phyloP scores from a whole-genome alignment of 148 eudicot genomes.

The Rhododendron williamsianum region DNA sequence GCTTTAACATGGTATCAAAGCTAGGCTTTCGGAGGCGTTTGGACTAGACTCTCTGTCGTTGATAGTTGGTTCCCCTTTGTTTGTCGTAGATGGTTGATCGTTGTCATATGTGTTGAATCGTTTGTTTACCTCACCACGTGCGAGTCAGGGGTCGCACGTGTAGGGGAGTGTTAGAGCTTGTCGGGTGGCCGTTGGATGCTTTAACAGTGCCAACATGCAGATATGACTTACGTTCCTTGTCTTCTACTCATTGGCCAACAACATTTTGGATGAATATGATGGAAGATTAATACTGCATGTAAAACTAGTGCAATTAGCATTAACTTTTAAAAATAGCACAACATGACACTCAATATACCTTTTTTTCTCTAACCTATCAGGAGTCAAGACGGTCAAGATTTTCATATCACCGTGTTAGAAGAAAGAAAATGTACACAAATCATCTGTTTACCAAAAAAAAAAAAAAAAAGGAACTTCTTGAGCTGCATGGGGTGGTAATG shows the following conservation, averaged over 20 bases:
- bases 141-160: no score
- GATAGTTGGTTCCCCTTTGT: no score
- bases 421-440: not conserved
- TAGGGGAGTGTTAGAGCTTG: no score
- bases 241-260: not conserved
- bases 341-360: not conserved
- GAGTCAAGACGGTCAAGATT: not conserved
- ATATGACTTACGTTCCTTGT: not conserved
- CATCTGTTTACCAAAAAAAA: not conserved
- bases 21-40: no score
- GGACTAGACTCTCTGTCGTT: no score
- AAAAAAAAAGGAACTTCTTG: not conserved
- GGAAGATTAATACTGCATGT: not conserved
- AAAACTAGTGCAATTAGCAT: not conserved
- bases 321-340: not conserved
- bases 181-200: no score
- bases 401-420: not conserved
- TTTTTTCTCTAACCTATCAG: not conserved
- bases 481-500: not conserved
- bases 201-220: not conserved
- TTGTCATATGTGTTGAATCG: no score
- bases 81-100: no score
- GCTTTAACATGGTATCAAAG: no score
- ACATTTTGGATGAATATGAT: not conserved
- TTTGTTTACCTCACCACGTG: no score